phyloP scores from a whole-genome alignment of 768 basidiomycete genomes.

The Pleurotus sapidus region DNA sequence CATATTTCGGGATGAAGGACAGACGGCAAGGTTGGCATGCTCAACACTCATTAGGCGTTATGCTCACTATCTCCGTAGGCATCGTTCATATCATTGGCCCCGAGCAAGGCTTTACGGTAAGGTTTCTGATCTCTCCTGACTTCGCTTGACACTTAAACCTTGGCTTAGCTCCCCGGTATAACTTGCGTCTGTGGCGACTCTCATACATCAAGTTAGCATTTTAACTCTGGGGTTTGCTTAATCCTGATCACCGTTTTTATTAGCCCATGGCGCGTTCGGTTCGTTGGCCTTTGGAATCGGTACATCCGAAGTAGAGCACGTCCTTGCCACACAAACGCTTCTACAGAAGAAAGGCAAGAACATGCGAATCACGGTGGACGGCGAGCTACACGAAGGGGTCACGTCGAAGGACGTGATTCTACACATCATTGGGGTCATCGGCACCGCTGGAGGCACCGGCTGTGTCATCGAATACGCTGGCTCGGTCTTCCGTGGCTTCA shows the following conservation, averaged over 20 bases:
- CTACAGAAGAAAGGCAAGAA: slow-evolving; percentile 88
- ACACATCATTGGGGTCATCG: slow-evolving; percentile 87
- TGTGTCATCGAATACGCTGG: slow-evolving; percentile 90
- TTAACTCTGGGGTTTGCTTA: neutral
- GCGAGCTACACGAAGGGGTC: slow-evolving; percentile 76
- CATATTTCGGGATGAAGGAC: slow-evolving; percentile 90
- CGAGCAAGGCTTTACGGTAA: slow-evolving; percentile 88
- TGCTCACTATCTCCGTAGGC: slow-evolving; percentile 37
- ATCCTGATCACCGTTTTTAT: neutral
- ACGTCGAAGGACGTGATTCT: slow-evolving; percentile 89
- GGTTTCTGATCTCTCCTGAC: slow-evolving; percentile 13
- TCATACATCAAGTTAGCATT: slow-evolving; percentile 77
- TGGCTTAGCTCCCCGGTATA: slow-evolving; percentile 61
- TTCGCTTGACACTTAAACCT: slow-evolving; percentile 3
- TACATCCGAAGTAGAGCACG: slow-evolving; percentile 92
- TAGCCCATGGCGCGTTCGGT: slow-evolving; percentile 90
- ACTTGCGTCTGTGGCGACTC: slow-evolving; percentile 92
- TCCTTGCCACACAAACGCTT: slow-evolving; percentile 88
- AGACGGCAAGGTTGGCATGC: slow-evolving; percentile 67
- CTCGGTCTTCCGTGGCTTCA: slow-evolving; percentile 79
- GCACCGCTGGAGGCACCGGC: slow-evolving; percentile 93
- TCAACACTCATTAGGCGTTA: too few species aligned
- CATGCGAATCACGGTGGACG: slow-evolving; percentile 89
- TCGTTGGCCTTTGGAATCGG: slow-evolving; percentile 93
- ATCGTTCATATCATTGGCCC: slow-evolving; percentile 91